phyloP scores from a whole-genome alignment of 495 filamentous ascomycete species.

The Hyaloscypha bicolor region DNA sequence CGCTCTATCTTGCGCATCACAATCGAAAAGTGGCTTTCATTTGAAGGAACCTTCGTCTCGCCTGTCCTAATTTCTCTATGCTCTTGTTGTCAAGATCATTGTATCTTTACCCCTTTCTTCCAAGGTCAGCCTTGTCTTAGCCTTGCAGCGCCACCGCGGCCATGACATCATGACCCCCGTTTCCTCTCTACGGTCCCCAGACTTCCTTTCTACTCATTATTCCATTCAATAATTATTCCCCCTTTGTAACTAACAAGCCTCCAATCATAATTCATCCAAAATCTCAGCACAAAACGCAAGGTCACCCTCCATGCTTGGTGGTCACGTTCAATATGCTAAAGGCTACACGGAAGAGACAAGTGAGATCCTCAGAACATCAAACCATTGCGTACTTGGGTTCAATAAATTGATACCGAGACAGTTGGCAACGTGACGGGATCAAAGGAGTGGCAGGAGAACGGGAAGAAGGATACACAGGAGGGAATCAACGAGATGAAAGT shows the following conservation, averaged over 20 bases:
- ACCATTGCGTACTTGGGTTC: neutral
- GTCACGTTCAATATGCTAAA: constrained; percentile 25
- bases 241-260: neutral
- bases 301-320: constrained; percentile 20
- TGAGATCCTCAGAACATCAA: neutral
- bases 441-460: constrained; percentile 27
- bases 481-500: constrained; percentile 29
- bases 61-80: too few relatives aligned
- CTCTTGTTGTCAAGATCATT: too few relatives aligned
- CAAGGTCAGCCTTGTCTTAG: neutral
- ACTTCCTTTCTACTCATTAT: neutral
- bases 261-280: neutral
- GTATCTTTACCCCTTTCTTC: neutral
- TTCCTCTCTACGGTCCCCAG: neutral
- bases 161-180: neutral
- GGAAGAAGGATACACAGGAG: constrained; percentile 25
- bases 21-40: too few relatives aligned
- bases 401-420: neutral
- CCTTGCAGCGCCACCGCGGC: neutral
- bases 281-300: constrained; percentile 17
- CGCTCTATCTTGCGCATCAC: too few relatives aligned
- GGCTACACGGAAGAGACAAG: constrained; percentile 25
- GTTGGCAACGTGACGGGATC: constrained; percentile 27
- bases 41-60: too few relatives aligned
- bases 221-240: neutral